Evolutionary conservation across 2,329 filamentous ascomycete species (phyloP).

Genomic region (Penicillium sp.): DNA sequence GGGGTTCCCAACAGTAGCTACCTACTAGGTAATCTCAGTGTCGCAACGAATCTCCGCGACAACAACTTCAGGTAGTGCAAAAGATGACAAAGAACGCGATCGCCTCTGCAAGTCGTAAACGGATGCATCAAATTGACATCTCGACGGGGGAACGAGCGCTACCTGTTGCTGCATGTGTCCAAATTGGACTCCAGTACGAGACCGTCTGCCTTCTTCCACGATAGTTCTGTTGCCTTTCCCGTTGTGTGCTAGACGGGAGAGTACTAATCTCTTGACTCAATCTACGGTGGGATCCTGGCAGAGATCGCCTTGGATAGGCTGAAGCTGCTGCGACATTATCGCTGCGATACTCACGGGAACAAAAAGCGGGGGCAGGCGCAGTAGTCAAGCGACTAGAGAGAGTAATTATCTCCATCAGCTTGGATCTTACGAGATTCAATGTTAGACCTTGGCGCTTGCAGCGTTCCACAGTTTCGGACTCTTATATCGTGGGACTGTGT

Average conservation of each 20-base stretch:
- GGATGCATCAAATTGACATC: slow-evolving; percentile 2
- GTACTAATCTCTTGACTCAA: background rate
- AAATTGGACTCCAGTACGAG: background rate
- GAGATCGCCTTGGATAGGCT: background rate
- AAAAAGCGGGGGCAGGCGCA: slow-evolving; percentile 6
- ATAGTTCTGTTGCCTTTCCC: slow-evolving; percentile 7
- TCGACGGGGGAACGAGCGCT: slow-evolving; percentile 9
- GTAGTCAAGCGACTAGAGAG: slow-evolving; percentile 1
- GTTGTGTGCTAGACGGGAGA: background rate
- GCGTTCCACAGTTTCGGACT: background rate
- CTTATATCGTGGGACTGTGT: background rate
- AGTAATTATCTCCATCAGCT: background rate
- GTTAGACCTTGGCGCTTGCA: slow-evolving; percentile 17
- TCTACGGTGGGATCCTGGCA: background rate
- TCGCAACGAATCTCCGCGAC: background rate
- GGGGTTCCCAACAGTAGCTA: background rate
- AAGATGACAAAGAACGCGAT: background rate
- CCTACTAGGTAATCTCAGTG: background rate
- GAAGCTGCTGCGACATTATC: background rate
- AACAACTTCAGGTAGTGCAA: background rate
- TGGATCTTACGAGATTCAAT: background rate
- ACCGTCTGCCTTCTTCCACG: background rate
- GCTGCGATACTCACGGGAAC: slow-evolving; percentile 8
- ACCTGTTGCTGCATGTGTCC: slow-evolving; percentile 7
- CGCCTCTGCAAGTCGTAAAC: background rate